Percentiles rank a stretch among this genome's conserved stretches.
These are phyloP conservation scores for Chaetoscypha palmicola DNA, from an alignment of 2,329 filamentous ascomycete species.

Conservation along the genomic window DNA sequence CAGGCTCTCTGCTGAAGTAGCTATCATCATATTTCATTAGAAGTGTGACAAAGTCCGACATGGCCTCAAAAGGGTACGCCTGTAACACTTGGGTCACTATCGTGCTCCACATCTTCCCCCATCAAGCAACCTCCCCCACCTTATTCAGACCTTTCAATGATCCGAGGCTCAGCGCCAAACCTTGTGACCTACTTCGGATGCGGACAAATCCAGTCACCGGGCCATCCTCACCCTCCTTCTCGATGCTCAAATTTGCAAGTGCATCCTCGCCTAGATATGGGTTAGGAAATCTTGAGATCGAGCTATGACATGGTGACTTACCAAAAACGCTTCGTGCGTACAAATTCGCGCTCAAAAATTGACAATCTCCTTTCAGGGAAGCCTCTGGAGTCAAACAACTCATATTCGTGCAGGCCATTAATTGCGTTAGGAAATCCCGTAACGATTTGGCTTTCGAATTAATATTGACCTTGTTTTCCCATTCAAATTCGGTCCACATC, in stretches of 20 bases:
- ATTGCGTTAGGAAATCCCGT: slow-evolving; percentile 82
- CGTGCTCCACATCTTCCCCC: slow-evolving; percentile 5
- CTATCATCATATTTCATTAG: slow-evolving; percentile 14
- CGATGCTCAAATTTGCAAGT: slow-evolving; percentile 92
- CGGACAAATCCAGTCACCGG: slow-evolving; percentile 95
- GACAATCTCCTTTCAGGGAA: slow-evolving; percentile 92
- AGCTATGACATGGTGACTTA: slow-evolving; percentile 46
- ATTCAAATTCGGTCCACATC: slow-evolving; percentile 99
- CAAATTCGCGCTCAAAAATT: slow-evolving; percentile 93
- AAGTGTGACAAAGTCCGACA: slow-evolving; percentile 13
- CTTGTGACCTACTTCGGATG: slow-evolving; percentile 95
- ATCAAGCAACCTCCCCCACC: slow-evolving; percentile 41
- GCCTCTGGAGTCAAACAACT: slow-evolving; percentile 94
- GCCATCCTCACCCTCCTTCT: slow-evolving; percentile 92
- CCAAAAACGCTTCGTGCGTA: slow-evolving; percentile 97
- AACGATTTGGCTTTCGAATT: slow-evolving; percentile 93
- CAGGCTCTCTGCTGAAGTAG: too few species aligned
- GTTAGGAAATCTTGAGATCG: slow-evolving; percentile 17
- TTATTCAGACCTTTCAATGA: slow-evolving; percentile 93
- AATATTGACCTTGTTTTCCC: slow-evolving; percentile 99
- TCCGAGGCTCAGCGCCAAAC: slow-evolving; percentile 85
- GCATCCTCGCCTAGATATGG: slow-evolving; percentile 79
- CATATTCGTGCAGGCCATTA: slow-evolving; percentile 99
- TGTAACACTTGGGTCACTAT: slow-evolving; percentile 4
- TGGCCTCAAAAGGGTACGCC: slow-evolving; percentile 1